Base-by-base conservation (phyloP, 257 asterid genomes). In the Scutellaria galericulata region DNA sequence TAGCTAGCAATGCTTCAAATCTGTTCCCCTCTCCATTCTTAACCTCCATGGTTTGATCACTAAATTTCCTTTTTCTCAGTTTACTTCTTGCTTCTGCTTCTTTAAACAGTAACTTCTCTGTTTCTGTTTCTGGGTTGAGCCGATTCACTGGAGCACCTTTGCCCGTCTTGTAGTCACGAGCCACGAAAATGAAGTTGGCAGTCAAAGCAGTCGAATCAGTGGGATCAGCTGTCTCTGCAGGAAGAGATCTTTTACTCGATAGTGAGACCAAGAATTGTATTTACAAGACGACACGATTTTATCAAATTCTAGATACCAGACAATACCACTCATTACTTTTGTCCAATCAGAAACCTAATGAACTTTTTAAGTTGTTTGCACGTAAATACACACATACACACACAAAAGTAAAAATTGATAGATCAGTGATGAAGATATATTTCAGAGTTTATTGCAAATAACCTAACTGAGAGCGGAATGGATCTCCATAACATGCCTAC, bases 181-280 rank as follows among this genome's bases (percentile, higher is more conserved):
- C 98, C 71, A 91, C 97, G 48, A 93, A 93, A 31, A 91, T 88
- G 86, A 93, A 93, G 81, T 85, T 93, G 76, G 98, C 98, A 31
- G 92, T 87, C 64, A 91, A 82, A 72, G 91, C 90, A 50, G 88
- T 82, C 50, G 90, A 78, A 57, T 89, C 95, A 37, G 85, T 68
- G 68, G 68, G 65, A 27, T 84, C 86, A 7, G 68, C 74, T 54
- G 79, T 77, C 61, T 79, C 92, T 85, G 83, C 68, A 70, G 72
- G 68, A 40, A 20, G 31, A 22, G 62, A 73, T 70, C 46, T 46
- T 64, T 20, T 52, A 42, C 57, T 31, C 41, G 64, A 55, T 27
- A 39, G 72, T 54, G 46, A 68, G 73, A 68, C 9, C 12, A 53
- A 39, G 53, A 67, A 46, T 15, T 54, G 55, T 18, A 50, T 50